Evolutionary conservation across 176 grass and related monocot genomes (phyloP).

Genomic region (Lolium perenne): DNA sequence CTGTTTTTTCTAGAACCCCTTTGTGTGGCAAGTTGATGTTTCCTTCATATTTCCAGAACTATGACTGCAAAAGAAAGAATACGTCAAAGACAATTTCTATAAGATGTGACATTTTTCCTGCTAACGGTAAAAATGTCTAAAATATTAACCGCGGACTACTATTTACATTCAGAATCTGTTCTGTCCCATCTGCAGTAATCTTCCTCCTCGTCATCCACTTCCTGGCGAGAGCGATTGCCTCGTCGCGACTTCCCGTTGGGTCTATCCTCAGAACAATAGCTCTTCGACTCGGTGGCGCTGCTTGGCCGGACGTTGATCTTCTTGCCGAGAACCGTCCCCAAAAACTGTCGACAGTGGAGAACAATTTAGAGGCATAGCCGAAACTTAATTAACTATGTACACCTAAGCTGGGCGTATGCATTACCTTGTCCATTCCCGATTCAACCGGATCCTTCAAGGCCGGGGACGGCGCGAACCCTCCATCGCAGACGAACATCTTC

Average conservation of each 20-base stretch:
- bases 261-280: slow-evolving; percentile 58
- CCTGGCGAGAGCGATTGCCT: background rate
- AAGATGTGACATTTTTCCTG: background rate
- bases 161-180: slow-evolving; percentile 94
- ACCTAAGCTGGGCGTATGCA: background rate
- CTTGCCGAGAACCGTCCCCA: slow-evolving; percentile 59
- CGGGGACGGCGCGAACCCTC: slow-evolving; percentile 50
- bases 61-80: no score
- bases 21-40: no score
- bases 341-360: slow-evolving; percentile 42
- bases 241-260: slow-evolving; percentile 24
- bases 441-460: slow-evolving; percentile 68
- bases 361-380: slow-evolving; percentile 7
- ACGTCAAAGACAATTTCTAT: background rate
- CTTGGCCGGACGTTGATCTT: slow-evolving; percentile 55
- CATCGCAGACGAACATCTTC: slow-evolving; percentile 74
- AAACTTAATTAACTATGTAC: background rate
- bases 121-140: background rate
- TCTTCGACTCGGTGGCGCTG: slow-evolving; percentile 20
- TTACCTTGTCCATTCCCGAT: slow-evolving; percentile 87
- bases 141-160: slow-evolving; percentile 16
- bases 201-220: slow-evolving; percentile 40
- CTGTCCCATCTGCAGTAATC: slow-evolving; percentile 72
- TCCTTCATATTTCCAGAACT: no score
- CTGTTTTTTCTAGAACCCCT: no score